A percentile compares a stretch with the other conserved stretches of the same genome.
Evolutionary conservation across 2,329 filamentous ascomycete species (phyloP).

Genomic region (Mycosphaerella sp.): DNA sequence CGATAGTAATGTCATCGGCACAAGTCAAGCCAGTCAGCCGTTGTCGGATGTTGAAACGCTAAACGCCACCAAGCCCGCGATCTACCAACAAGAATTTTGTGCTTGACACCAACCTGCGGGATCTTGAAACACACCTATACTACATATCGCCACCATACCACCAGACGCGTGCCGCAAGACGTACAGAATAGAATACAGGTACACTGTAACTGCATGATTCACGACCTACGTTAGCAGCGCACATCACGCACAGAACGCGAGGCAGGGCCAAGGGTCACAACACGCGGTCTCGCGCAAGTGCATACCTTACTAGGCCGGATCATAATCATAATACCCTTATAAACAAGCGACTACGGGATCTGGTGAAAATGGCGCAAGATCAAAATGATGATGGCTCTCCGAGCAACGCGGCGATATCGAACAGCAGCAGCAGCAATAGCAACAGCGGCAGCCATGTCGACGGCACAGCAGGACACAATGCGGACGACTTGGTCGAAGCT

Average conservation of each 20-base stretch:
- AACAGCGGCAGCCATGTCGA: constrained; percentile 1
- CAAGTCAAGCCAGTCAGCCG: too few species aligned
- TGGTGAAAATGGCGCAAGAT: constrained; percentile 11
- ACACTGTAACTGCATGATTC: constrained; percentile 8
- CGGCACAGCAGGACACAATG: not conserved
- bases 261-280: constrained; percentile 10
- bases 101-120: constrained; percentile 1
- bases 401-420: not conserved
- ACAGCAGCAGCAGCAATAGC: not conserved
- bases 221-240: constrained; percentile 7
- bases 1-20: too few species aligned
- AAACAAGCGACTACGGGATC: constrained; percentile 10
- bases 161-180: not conserved
- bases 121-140: constrained; percentile 1
- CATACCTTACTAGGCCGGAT: constrained; percentile 3
- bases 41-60: too few species aligned
- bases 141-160: too few species aligned
- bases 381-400: constrained; percentile 1
- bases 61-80: too few species aligned
- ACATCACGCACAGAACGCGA: constrained; percentile 4
- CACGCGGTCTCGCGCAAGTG: not conserved
- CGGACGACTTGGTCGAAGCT: constrained; percentile 21
- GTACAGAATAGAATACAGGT: not conserved
- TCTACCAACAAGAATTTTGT: not conserved
- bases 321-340: too few species aligned